Evolutionary conservation across 805 yeast species (phyloP).

Genomic region (Candida loeiensis): DNA sequence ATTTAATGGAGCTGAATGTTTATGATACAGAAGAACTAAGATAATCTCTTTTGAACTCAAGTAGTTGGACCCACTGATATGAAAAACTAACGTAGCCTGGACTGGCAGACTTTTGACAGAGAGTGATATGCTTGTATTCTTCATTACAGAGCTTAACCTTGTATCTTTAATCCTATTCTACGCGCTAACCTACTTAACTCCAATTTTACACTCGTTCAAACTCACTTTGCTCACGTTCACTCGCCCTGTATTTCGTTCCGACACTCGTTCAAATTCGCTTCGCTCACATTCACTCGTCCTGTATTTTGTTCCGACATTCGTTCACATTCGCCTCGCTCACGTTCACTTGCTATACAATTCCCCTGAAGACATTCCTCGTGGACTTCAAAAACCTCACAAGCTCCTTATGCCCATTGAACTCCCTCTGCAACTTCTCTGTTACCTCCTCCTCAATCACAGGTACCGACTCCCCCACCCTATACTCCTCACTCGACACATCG

Average conservation of each 20-base stretch:
- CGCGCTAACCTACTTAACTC: neutral
- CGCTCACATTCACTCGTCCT: neutral
- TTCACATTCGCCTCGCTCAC: neutral
- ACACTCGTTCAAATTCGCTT: neutral
- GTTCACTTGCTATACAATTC: neutral
- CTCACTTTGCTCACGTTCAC: neutral
- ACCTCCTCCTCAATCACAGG: conserved; percentile 35
- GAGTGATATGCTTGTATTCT: no score
- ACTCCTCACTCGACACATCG: conserved; percentile 42
- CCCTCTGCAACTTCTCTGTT: conserved; percentile 16
- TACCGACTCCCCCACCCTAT: conserved; percentile 30
- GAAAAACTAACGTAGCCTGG: no score
- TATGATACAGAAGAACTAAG: no score
- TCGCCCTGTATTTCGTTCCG: neutral
- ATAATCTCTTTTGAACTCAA: no score
- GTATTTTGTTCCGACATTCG: neutral
- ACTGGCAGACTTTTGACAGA: neutral
- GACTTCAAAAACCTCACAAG: conserved; percentile 21
- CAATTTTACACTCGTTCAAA: neutral
- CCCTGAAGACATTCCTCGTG: conserved; percentile 11
- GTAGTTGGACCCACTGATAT: no score
- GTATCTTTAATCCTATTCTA: no score
- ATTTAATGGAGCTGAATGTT: no score
- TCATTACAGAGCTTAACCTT: no score
- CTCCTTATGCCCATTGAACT: conserved; percentile 25